Evolutionary conservation across 176 grass and related monocot genomes (phyloP), one percentile per base, ranked within the genome.

Genomic region (Musa troglodytarum): DNA sequence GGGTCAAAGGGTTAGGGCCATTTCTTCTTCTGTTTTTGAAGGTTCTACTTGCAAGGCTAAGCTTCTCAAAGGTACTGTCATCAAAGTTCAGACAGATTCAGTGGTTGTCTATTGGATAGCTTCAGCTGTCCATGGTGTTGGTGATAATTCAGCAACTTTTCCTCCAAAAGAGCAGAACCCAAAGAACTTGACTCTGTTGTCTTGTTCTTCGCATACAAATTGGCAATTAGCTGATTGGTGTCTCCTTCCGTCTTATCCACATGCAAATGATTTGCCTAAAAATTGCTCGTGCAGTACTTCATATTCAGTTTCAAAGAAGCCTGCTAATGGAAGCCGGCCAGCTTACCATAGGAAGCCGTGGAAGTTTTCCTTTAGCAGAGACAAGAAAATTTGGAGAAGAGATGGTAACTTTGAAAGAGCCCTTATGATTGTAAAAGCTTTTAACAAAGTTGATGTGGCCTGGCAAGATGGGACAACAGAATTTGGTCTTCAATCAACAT

Each of bases 141-240:
- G 74, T 21, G 81, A 88, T 15, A 77, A 87, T 76, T 84, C 87
- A 58, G 59, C 83, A 71, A 73, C 77, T 72, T 73, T 84, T 68
- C 95, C 90, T 68, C 34, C 80, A 13, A 86, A 94, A 65, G 86
- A 91, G 76, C 95, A 99, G 84, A 92, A 82, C 57, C 90, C 88
- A 65, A 89, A 89, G 82, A 92, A 99, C 69, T 80, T 99, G 69
- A 94, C 82, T 82, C 85, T 92, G 67, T 72, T 99, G 61, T 99
- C 90, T 78, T 89, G 86, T 66, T 86, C 91, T 80, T 80, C 88
- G 49, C 70, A 92, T 86, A 69, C 84, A 63, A 86, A 87, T 51
- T 99, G 95, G 95, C 95, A 91, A 79, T 79, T 99, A 81, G 88
- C 86, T 87, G 95, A 99, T 24, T 94, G 90, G 90, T 99, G 95